Evolutionary conservation across 805 yeast genomes (phyloP).

Genomic region (Kregervanrija fluxuum): DNA sequence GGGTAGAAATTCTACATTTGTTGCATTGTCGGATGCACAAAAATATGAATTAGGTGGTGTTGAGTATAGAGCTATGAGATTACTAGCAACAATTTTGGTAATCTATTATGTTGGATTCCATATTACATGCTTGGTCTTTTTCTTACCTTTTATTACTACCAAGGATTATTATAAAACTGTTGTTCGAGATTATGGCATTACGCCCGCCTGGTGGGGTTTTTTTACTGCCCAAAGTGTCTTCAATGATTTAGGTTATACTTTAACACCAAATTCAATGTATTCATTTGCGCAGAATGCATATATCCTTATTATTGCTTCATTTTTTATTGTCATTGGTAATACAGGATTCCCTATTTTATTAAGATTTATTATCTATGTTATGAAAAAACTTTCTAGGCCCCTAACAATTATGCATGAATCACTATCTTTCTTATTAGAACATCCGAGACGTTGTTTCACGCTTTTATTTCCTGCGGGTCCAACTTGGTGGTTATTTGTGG

Average conservation of each 20-base stretch:
- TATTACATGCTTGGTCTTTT: slow-evolving; percentile 41
- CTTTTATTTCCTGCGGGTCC: slow-evolving; percentile 86
- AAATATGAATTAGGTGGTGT: slow-evolving; percentile 96
- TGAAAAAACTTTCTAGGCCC: slow-evolving; percentile 61
- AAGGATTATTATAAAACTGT: slow-evolving; percentile 34
- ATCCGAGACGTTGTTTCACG: slow-evolving; percentile 96
- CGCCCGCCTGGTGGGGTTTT: slow-evolving; percentile 90
- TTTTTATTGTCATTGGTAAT: slow-evolving; percentile 84
- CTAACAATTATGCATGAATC: slow-evolving; percentile 65
- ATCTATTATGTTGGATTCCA: slow-evolving; percentile 74
- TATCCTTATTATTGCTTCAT: slow-evolving; percentile 52
- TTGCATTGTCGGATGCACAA: slow-evolving; percentile 71
- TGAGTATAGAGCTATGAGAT: slow-evolving; percentile 83
- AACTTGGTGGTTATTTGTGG: slow-evolving; percentile 88
- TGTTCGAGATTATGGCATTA: slow-evolving; percentile 50
- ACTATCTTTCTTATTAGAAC: slow-evolving; percentile 79
- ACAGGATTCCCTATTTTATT: slow-evolving; percentile 88
- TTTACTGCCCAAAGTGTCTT: slow-evolving; percentile 76
- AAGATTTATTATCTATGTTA: slow-evolving; percentile 74
- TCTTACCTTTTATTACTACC: slow-evolving; percentile 55
- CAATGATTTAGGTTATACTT: slow-evolving; percentile 77
- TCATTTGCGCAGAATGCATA: slow-evolving; percentile 60
- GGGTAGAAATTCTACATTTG: slow-evolving; percentile 90
- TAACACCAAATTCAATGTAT: slow-evolving; percentile 75
- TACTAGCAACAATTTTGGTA: slow-evolving; percentile 58